Conservation (phyloP, 495 filamentous ascomycete species). For the Diplogelasinospora grovesii region DNA sequence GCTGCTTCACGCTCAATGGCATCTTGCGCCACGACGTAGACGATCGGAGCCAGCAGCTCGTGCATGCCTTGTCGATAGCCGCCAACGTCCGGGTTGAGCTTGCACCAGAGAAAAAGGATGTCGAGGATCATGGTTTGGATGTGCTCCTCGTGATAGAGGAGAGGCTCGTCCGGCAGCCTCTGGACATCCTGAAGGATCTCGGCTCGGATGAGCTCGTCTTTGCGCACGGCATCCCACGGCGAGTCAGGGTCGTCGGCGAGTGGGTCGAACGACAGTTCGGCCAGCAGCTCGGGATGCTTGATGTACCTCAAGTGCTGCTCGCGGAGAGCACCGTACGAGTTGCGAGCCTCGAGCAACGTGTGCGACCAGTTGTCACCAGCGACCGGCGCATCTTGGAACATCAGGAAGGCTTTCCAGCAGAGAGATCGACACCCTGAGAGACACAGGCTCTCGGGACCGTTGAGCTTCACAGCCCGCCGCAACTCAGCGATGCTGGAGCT, state of each 20-base stretch:
- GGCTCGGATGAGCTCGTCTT: constrained; percentile 73
- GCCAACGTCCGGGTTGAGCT: constrained; percentile 78
- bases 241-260: constrained; percentile 82
- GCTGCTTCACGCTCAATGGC: constrained; percentile 45
- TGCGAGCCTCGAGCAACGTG: constrained; percentile 60
- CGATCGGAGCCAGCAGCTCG: constrained; percentile 82
- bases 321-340: constrained; percentile 63
- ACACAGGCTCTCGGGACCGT: constrained; percentile 54
- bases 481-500: constrained; percentile 57
- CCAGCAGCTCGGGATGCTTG: constrained; percentile 71
- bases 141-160: constrained; percentile 76
- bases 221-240: constrained; percentile 77
- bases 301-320: constrained; percentile 72
- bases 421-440: constrained; percentile 72
- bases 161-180: constrained; percentile 83
- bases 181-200: constrained; percentile 97
- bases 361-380: constrained; percentile 64
- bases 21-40: constrained; percentile 83
- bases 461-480: constrained; percentile 53
- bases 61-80: constrained; percentile 96
- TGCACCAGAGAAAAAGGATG: constrained; percentile 89
- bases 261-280: constrained; percentile 66
- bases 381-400: constrained; percentile 63
- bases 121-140: constrained; percentile 81
- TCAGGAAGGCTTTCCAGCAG: constrained; percentile 90